Evolutionary conservation across 192 early-diverging fungal genomes (phyloP).

Genomic region (Coemansia sp.): DNA sequence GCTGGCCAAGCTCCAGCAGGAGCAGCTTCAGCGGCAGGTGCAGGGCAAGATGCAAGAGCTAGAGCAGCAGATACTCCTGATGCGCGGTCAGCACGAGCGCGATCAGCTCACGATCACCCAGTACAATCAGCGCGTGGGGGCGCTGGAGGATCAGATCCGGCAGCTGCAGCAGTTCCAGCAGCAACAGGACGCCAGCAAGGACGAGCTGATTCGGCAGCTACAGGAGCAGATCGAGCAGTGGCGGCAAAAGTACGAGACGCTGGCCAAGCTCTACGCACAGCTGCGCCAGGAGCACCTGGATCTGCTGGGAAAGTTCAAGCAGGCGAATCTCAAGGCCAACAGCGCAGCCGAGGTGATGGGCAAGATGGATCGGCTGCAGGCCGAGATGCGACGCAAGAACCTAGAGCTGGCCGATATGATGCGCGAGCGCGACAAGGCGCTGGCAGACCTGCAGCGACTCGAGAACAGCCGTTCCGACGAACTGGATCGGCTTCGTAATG

Average conservation of each 20-base stretch:
- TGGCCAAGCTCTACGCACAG: constrained; percentile 97
- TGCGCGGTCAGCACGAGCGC: constrained; percentile 71
- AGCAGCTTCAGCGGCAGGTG: constrained; percentile 79
- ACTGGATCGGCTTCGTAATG: constrained; percentile 69
- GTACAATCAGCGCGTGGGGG: constrained; percentile 80
- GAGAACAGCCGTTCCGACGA: constrained; percentile 80
- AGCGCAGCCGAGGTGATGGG: constrained; percentile 79
- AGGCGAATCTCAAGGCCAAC: constrained; percentile 74
- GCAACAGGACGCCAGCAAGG: constrained; percentile 75
- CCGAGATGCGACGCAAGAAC: constrained; percentile 70
- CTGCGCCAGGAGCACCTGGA: constrained; percentile 94
- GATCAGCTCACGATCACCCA: constrained; percentile 81
- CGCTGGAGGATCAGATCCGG: constrained; percentile 78
- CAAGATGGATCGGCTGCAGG: constrained; percentile 76
- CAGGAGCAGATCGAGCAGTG: constrained; percentile 94
- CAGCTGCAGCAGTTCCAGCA: constrained; percentile 64
- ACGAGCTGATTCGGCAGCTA: constrained; percentile 76
- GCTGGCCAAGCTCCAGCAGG: constrained; percentile 67
- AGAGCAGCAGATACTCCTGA: constrained; percentile 74
- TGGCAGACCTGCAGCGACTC: constrained; percentile 74
- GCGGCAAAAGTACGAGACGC: constrained; percentile 96
- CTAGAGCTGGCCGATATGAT: constrained; percentile 83
- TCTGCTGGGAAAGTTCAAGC: constrained; percentile 85
- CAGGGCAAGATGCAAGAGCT: constrained; percentile 74
- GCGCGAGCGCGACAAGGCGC: constrained; percentile 81